A percentile compares a stretch with the other conserved stretches of the same genome.
phyloP scores from a whole-genome alignment of 1,284 basidiomycete genomes.

The Ceratobasidium sp. region DNA sequence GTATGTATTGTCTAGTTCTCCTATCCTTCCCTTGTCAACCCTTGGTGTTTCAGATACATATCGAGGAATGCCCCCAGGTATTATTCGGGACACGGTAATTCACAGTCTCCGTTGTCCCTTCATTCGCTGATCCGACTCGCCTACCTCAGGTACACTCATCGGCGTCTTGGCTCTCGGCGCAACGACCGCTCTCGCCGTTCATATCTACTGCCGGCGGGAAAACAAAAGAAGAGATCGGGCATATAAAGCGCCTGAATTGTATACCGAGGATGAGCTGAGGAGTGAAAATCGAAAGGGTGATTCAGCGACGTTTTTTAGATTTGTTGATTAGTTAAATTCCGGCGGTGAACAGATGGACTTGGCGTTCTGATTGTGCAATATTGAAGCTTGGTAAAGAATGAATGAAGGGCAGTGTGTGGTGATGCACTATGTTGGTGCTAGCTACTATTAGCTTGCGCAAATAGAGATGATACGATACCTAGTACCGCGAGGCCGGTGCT shows the following conservation, averaged over 20 bases:
- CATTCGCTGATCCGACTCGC: too few relatives aligned
- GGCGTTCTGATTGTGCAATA: too few relatives aligned
- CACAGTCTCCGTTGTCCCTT: too few relatives aligned
- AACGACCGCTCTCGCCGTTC: slow-evolving; percentile 3
- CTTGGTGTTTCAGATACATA: slow-evolving; percentile 18
- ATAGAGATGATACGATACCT: too few relatives aligned
- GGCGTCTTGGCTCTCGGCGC: slow-evolving; percentile 23
- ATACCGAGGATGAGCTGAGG: slow-evolving; percentile 17
- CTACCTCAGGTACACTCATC: slow-evolving; percentile 19
- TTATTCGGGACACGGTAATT: slow-evolving; percentile 30
- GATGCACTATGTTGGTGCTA: too few relatives aligned
- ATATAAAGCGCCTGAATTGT: slow-evolving; percentile 26
- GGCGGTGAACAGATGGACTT: too few relatives aligned
- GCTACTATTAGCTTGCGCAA: too few relatives aligned
- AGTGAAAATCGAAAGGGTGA: slow-evolving; percentile 17
- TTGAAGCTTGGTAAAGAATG: too few relatives aligned
- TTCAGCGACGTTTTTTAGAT: slow-evolving; percentile 30
- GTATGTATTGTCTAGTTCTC: slow-evolving; percentile 40
- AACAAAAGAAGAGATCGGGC: slow-evolving; percentile 26
- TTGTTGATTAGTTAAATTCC: slow-evolving; percentile 14
- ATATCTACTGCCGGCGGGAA: slow-evolving; percentile 31
- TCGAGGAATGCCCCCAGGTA: slow-evolving; percentile 30
- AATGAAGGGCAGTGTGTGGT: too few relatives aligned
- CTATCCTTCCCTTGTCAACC: background rate
- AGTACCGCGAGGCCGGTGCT: too few relatives aligned